These are phyloP conservation scores for Hemileccinum rubropunctum DNA, from an alignment of 768 basidiomycete species.

Conservation along the genomic window DNA sequence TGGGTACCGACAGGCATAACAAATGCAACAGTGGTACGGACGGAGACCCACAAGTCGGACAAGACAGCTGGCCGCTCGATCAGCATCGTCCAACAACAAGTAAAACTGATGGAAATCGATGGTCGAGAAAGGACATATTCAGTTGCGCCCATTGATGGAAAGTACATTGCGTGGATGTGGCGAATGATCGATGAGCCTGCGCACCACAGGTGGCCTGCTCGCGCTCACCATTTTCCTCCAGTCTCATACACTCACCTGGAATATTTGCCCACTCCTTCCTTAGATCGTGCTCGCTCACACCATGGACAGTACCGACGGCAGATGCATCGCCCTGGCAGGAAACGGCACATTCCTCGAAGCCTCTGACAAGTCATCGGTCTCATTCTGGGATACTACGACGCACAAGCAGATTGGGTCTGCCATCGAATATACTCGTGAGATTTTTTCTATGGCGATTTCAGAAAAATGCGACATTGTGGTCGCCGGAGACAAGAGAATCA, in stretches of 20 bases:
- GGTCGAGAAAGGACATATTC: neutral
- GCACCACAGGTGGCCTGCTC: too few species aligned
- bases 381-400: constrained; percentile 9
- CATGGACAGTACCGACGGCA: too few species aligned
- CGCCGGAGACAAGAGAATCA: neutral
- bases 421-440: neutral
- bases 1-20: too few species aligned
- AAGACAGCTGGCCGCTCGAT: too few species aligned
- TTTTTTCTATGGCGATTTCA: constrained; percentile 4
- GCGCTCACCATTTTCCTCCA: too few species aligned
- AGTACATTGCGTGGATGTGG: neutral
- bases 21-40: too few species aligned
- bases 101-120: neutral
- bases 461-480: constrained; percentile 1
- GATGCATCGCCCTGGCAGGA: neutral
- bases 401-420: constrained; percentile 1
- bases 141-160: neutral
- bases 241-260: too few species aligned
- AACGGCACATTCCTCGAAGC: constrained; percentile 3
- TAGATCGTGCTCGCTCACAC: too few species aligned
- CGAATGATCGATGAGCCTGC: too few species aligned
- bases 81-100: neutral
- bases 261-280: too few species aligned
- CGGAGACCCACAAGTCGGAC: too few species aligned
- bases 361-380: neutral